These are phyloP conservation scores for Dipodascopsis uninucleata DNA, from an alignment of 805 yeast genomes.

Conservation along the genomic window DNA sequence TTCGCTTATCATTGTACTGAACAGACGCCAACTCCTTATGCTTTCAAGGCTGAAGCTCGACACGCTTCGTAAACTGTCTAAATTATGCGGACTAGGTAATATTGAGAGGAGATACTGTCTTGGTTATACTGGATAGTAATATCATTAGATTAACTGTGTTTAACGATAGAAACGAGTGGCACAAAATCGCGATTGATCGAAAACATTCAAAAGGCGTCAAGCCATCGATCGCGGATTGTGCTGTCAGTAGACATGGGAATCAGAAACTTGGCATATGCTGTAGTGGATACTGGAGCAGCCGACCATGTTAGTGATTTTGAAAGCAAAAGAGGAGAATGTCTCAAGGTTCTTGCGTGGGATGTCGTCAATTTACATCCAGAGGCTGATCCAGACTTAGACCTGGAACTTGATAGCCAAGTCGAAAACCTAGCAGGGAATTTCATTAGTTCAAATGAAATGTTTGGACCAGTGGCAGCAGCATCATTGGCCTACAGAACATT, in stretches of 20 bases:
- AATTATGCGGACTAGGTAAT: not conserved
- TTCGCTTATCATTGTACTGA: too few relatives aligned
- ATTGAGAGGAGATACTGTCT: not conserved
- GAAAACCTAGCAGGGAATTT: too few relatives aligned
- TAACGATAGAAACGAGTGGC: not conserved
- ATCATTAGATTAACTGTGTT: not conserved
- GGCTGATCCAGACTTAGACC: not conserved
- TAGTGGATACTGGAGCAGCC: constrained; percentile 6
- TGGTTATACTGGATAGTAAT: not conserved
- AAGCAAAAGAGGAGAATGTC: too few relatives aligned
- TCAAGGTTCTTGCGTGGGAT: too few relatives aligned
- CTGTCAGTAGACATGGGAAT: constrained; percentile 18
- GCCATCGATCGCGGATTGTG: constrained; percentile 7
- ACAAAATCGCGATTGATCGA: not conserved
- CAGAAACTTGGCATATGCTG: constrained; percentile 13
- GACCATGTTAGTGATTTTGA: not conserved
- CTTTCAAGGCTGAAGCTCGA: too few relatives aligned
- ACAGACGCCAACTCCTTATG: too few relatives aligned
- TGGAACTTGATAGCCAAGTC: too few relatives aligned
- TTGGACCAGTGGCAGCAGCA: constrained; percentile 10
- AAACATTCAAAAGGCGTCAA: not conserved
- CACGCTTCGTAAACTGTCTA: not conserved
- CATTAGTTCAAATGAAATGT: too few relatives aligned
- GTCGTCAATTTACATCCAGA: constrained; percentile 1
- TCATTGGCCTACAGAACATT: constrained; percentile 11